A percentile compares a stretch with the other conserved stretches of the same genome.
phyloP scores from a whole-genome alignment of 768 basidiomycete species.

The Mrakia hoshinonis region DNA sequence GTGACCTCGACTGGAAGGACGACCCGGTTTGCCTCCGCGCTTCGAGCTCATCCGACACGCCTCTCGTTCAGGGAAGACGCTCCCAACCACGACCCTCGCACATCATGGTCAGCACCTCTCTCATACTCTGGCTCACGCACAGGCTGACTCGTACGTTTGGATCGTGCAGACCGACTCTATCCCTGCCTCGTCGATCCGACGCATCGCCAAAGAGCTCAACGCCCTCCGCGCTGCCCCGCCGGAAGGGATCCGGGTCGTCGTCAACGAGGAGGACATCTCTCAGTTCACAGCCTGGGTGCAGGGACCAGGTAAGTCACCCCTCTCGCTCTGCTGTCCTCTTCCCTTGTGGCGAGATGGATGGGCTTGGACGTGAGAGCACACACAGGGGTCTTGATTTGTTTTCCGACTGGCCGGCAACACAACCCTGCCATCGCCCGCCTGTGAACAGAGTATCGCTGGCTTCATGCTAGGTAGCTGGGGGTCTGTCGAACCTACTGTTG shows the following conservation, averaged over 20 bases:
- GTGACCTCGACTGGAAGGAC: too few relatives aligned
- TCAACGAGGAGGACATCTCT: conserved; percentile 78
- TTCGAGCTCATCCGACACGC: too few relatives aligned
- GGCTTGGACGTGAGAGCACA: background rate
- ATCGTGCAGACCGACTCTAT: conserved; percentile 33
- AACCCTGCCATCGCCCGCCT: too few relatives aligned
- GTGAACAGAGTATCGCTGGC: too few relatives aligned
- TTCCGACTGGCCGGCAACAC: too few relatives aligned
- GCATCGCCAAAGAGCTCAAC: conserved; percentile 75
- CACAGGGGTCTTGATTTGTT: background rate
- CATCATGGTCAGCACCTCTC: background rate
- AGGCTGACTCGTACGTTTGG: background rate
- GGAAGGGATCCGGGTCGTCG: conserved; percentile 82
- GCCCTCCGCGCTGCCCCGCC: conserved; percentile 74
- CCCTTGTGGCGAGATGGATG: background rate
- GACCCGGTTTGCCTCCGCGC: too few relatives aligned
- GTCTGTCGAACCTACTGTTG: background rate
- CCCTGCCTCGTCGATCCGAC: conserved; percentile 52
- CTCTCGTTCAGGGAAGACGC: too few relatives aligned
- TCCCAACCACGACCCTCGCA: background rate
- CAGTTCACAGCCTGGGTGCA: conserved; percentile 80
- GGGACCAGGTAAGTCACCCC: conserved; percentile 46
- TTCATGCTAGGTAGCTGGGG: too few relatives aligned
- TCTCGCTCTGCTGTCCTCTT: background rate
- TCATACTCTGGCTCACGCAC: background rate